Base-by-base conservation (phyloP, 371 early-diverging fungal species). In the Fennellomyces sp. region DNA sequence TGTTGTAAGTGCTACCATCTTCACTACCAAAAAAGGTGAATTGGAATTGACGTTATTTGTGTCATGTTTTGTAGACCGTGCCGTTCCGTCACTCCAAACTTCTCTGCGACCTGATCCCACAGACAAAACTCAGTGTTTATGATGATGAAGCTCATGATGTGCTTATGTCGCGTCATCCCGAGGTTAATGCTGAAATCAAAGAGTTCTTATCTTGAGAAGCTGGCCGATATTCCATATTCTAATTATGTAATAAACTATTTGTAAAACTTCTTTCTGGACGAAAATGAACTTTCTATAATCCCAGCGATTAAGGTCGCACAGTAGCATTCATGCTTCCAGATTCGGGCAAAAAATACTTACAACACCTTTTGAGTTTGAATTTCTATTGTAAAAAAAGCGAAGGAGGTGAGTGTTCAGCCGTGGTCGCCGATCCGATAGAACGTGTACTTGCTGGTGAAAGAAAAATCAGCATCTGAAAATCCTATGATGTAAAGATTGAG, bases 61-160 rank as follows among this genome's bases (percentile, higher is more conserved):
- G 42, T 19, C n/a, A 54, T 35, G 13, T 49, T 29, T 21, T 57
- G 13, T 58, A 74, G 74, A 75, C 70, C 11, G 80, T 79, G 4
- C 78, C 75, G 5, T 80, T 66, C 19, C 42, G 60, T 21, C 38
- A 66, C 50, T 36, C 52, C 15, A 25, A 61, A n/a, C 45, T 39
- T 25, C 61, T 75, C 31, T 5, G 54, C 31, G 12, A 42, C 23
- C 58, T 63, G 10, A 49, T 80, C 15, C 78, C 78, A 10, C 65
- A 68, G 5, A 63, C 72, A 5, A 55, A 65, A 23, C 15, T 77
- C 2, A 47, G 52, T 3, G 45, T 60, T 3, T 71, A 60, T 36
- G 65, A 75, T 23, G 64, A 63, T 17, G 71, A 61, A 8, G 78
- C 72, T 12, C 78, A 80, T 58, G 76, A 77, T 51, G 68, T 75